Conservation (phyloP, 495 filamentous ascomycete genomes). For the Pyronema omphalodes region DNA sequence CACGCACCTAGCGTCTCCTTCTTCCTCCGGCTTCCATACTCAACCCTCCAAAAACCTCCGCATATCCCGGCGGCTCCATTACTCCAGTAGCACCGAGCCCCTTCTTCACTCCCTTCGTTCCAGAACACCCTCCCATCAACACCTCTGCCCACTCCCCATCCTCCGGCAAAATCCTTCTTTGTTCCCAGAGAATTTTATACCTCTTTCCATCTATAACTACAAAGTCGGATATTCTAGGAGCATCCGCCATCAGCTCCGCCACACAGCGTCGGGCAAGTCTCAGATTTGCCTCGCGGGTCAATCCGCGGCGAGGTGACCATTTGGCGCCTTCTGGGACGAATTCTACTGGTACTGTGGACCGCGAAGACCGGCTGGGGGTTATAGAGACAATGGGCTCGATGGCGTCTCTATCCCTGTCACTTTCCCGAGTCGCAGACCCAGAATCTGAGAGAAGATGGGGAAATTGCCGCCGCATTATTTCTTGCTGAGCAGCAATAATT, state of each 20-base stretch:
- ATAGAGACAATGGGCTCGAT: not conserved
- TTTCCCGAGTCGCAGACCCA: not conserved
- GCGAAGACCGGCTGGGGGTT: not conserved
- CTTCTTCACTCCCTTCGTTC: not conserved
- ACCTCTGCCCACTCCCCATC: not conserved
- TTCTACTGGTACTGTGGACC: slow-evolving; percentile 20
- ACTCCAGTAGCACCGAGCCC: not conserved
- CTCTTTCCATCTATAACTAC: slow-evolving; percentile 19
- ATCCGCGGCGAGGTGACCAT: slow-evolving; percentile 32
- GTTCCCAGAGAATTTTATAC: slow-evolving; percentile 15
- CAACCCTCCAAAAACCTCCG: not conserved
- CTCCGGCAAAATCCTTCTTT: slow-evolving; percentile 15
- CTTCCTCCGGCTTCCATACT: too few species aligned
- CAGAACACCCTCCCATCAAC: not conserved
- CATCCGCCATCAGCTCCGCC: slow-evolving; percentile 27
- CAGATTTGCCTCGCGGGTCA: slow-evolving; percentile 33
- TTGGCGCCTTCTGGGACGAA: slow-evolving; percentile 25
- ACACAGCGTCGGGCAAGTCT: slow-evolving; percentile 37
- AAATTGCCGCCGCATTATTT: not conserved
- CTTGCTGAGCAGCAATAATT: not conserved
- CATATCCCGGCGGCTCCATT: not conserved
- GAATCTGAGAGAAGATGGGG: not conserved
- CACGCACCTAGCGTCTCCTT: too few species aligned
- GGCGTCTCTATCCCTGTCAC: not conserved
- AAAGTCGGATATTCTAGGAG: slow-evolving; percentile 20